Conservation (phyloP, 2,329 filamentous ascomycete species). For the Colletotrichum destructivum region DNA sequence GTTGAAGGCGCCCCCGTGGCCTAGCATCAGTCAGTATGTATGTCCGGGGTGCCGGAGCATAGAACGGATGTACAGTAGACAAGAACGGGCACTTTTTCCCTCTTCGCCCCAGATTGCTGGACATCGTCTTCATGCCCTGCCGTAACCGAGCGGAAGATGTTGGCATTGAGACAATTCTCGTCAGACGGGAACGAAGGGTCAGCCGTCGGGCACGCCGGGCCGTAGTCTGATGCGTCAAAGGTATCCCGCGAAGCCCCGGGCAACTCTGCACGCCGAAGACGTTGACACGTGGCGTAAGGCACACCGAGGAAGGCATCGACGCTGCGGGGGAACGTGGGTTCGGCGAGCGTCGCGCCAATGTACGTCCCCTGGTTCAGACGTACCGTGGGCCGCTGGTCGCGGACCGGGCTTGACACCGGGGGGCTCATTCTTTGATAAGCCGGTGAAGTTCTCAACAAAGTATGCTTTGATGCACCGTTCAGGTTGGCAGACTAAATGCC, state of each 20-base stretch:
- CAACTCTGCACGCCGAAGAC: slow-evolving; percentile 60
- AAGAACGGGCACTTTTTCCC: slow-evolving; percentile 60
- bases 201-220: slow-evolving; percentile 55
- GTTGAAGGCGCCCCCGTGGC: slow-evolving; percentile 77
- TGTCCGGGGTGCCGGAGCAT: background rate
- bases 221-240: slow-evolving; percentile 55
- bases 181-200: slow-evolving; percentile 51
- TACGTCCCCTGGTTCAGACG: slow-evolving; percentile 58
- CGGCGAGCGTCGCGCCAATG: slow-evolving; percentile 53
- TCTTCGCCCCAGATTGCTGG: slow-evolving; percentile 46
- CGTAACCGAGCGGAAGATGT: slow-evolving; percentile 61
- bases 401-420: background rate
- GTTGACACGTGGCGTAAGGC: slow-evolving; percentile 63
- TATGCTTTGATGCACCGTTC: background rate
- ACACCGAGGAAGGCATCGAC: slow-evolving; percentile 66
- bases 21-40: slow-evolving; percentile 20
- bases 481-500: background rate
- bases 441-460: background rate
- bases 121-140: slow-evolving; percentile 31
- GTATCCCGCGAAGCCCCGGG: slow-evolving; percentile 46
- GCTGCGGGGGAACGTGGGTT: slow-evolving; percentile 54
- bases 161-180: slow-evolving; percentile 69
- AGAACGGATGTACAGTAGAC: slow-evolving; percentile 59
- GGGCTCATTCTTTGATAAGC: slow-evolving; percentile 3
- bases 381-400: slow-evolving; percentile 25